Percentiles rank a stretch among this genome's conserved stretches.
Conservation (phyloP, 169 alveolate genomes). For the Babesia divergens region DNA sequence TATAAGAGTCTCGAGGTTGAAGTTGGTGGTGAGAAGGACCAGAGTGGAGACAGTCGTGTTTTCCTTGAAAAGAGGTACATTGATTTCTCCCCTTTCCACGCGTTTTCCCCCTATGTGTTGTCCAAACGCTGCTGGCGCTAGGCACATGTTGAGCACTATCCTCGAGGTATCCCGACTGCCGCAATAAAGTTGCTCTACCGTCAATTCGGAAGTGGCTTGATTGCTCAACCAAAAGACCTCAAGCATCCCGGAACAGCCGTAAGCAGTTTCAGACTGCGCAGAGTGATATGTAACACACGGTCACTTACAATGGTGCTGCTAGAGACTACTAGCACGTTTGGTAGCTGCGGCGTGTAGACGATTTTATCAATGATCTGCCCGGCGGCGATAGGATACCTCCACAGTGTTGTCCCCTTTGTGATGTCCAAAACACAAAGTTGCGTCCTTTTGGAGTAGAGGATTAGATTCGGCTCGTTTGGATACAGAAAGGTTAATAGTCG, state of each 20-base stretch:
- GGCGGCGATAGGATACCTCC: constrained; percentile 15
- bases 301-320: constrained; percentile 13
- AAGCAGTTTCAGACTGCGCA: not conserved
- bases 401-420: not conserved
- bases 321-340: constrained; percentile 27
- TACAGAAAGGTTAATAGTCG: constrained; percentile 3
- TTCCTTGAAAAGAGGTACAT: not conserved
- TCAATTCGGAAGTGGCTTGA: not conserved
- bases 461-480: constrained; percentile 21
- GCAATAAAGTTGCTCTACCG: not conserved
- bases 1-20: constrained; percentile 31
- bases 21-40: constrained; percentile 38
- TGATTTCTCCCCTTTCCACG: not conserved
- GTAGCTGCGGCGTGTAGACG: constrained; percentile 5
- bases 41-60: constrained; percentile 1
- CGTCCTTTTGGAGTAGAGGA: constrained; percentile 6
- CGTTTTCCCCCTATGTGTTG: not conserved
- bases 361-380: constrained; percentile 26
- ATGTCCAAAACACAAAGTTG: constrained; percentile 2
- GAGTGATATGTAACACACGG: no score
- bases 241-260: constrained; percentile 12
- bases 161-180: constrained; percentile 14
- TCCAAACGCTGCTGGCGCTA: constrained; percentile 25
- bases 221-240: constrained; percentile 27
- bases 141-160: constrained; percentile 29